Base-by-base conservation (phyloP, 1,284 basidiomycete genomes). In the Cryptococcus deneoformans region DNA sequence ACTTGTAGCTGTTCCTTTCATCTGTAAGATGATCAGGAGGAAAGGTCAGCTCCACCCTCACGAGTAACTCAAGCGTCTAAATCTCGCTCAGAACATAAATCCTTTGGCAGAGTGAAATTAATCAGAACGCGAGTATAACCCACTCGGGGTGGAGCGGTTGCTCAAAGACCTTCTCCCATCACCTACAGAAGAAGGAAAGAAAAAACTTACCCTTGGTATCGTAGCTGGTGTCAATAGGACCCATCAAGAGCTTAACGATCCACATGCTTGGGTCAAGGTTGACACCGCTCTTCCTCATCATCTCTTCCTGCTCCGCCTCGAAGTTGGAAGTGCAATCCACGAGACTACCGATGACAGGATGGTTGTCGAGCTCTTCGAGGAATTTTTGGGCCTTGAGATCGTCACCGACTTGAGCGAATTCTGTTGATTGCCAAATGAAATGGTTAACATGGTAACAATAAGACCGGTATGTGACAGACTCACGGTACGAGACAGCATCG, bases 391-490 rank as follows among this genome's bases (percentile, higher is more conserved):
- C 78, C 59, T 78, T 78, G 61, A 67, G 43, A 60, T 80, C 79
- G 65, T 76, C 77, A 12, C 79, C 79, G 52, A 80, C 77, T 65
- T 79, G 78, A n/a, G 79, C 78, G 50, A 80, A 74, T 62, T 79
- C 73, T 76, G 39, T 29, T 29, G 29, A 29, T 29, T 29, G 29
- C 5, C 29, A 29, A 34, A 38, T 40, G 36, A 37, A 29, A 29
- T 39, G 46, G 46, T 20, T 48, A 48, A 6, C 7, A 45, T n/a
- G 39, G 51, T 35, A 20, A 45, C 42, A 8, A 43, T 52, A 44
- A 45, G 5, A 36, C 44, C 12, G 35, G 42, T 24, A 43, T 7
- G 55, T 0, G 2, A 67, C 73, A 0, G 2, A 67, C 73, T 62
- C 50, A 76, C 73, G 77, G 61, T 79, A 77, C 3, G 76, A 77